These are phyloP conservation scores for Aspergillus puulaauensis DNA, from an alignment of 2,329 filamentous ascomycete genomes.

Conservation along the genomic window DNA sequence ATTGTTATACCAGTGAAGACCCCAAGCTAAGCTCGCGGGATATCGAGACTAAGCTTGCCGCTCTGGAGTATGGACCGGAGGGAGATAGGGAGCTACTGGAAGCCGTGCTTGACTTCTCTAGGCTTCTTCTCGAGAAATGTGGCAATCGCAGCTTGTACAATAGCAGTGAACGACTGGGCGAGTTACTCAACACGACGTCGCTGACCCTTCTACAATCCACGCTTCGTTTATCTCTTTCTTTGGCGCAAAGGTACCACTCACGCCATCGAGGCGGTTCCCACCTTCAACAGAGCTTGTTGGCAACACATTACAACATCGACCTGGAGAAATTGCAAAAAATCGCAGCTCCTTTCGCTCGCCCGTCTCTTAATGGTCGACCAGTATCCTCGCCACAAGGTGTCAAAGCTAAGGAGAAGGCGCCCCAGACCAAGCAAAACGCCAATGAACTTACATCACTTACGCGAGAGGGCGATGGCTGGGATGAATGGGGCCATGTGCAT, in stretches of 20 bases:
- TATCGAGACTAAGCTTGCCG: constrained; percentile 53
- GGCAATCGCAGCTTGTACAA: constrained; percentile 95
- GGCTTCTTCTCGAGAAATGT: constrained; percentile 87
- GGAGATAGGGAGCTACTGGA: constrained; percentile 81
- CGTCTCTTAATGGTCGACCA: constrained; percentile 53
- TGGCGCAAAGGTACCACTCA: constrained; percentile 90
- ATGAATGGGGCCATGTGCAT: constrained; percentile 77
- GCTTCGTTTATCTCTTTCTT: constrained; percentile 76
- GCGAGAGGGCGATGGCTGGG: constrained; percentile 60
- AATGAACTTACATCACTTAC: constrained; percentile 79
- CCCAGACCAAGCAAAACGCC: constrained; percentile 62
- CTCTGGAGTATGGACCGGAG: constrained; percentile 67
- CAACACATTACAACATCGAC: constrained; percentile 76
- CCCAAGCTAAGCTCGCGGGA: constrained; percentile 55
- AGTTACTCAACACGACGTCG: constrained; percentile 84
- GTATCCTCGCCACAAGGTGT: constrained; percentile 53
- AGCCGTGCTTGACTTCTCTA: constrained; percentile 78
- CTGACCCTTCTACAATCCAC: constrained; percentile 74
- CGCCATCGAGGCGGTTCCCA: constrained; percentile 72
- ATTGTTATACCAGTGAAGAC: constrained; percentile 59
- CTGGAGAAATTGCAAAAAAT: constrained; percentile 80
- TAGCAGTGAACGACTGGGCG: constrained; percentile 85
- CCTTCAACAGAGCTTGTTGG: constrained; percentile 70
- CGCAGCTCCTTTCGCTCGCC: constrained; percentile 78
- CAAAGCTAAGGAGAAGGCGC: constrained; percentile 75